phyloP scores from a whole-genome alignment of 2,329 filamentous ascomycete species.

The Akanthomyces lecanii region DNA sequence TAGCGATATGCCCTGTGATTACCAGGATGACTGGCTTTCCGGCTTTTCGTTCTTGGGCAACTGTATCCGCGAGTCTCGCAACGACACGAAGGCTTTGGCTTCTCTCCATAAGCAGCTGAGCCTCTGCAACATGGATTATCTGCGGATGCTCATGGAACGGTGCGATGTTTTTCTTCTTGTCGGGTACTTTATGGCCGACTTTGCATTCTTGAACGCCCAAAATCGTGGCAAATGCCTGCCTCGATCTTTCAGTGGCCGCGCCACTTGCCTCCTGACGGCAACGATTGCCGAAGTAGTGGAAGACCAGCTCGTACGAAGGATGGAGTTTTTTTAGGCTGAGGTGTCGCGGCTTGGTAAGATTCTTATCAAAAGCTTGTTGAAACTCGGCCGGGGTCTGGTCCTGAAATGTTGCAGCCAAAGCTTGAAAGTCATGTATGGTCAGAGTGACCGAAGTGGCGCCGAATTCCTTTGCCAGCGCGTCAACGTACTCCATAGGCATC shows the following conservation, averaged over 20 bases:
- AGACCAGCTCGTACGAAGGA: too few relatives aligned
- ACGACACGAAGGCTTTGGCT: not conserved
- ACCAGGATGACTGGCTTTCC: not conserved
- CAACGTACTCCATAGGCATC: not conserved
- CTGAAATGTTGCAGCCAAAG: not conserved
- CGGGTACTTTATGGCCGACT: not conserved
- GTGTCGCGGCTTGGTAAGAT: too few relatives aligned
- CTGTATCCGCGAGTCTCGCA: not conserved
- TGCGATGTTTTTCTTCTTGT: not conserved
- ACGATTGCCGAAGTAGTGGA: not conserved
- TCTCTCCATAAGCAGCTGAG: too few relatives aligned
- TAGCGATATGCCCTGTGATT: fast-evolving
- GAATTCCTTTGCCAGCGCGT: not conserved
- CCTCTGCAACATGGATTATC: not conserved
- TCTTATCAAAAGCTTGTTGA: not conserved
- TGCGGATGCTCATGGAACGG: not conserved
- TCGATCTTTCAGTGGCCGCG: not conserved
- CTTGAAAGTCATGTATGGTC: not conserved
- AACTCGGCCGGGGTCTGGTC: not conserved
- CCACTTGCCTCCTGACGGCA: not conserved
- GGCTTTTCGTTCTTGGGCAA: not conserved
- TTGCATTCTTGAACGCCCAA: not conserved
- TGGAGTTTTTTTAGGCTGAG: not conserved
- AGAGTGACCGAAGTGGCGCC: not conserved
- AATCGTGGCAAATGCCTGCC: not conserved